Conservation (phyloP, 164 flowering plant genomes). For the Nelumbo lutea region DNA sequence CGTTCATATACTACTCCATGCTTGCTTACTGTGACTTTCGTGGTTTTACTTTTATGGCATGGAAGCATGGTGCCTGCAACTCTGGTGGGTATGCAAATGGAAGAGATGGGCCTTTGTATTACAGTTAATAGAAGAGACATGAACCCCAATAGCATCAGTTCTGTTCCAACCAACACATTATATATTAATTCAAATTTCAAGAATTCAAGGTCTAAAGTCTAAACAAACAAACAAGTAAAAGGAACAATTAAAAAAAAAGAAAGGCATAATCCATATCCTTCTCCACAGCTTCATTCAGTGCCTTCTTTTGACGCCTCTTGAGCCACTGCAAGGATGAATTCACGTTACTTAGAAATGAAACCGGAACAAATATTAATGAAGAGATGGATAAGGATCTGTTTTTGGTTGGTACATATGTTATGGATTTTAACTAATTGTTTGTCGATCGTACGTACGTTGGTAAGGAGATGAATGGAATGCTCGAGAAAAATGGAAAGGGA, state of each 20-base stretch:
- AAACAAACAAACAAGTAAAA: too few relatives aligned
- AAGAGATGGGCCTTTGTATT: slow-evolving; percentile 30
- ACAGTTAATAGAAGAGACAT: slow-evolving; percentile 43
- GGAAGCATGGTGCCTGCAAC: slow-evolving; percentile 47
- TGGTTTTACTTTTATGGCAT: slow-evolving; percentile 23
- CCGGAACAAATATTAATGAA: background rate
- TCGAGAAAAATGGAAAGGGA: background rate
- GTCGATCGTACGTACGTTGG: background rate
- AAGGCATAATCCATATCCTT: slow-evolving; percentile 1
- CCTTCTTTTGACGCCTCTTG: slow-evolving; percentile 23
- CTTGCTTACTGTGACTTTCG: slow-evolving; percentile 11
- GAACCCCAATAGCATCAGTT: slow-evolving; percentile 54
- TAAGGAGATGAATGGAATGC: background rate
- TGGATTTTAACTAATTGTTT: too few relatives aligned
- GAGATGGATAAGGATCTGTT: background rate
- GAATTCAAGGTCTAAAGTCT: too few relatives aligned
- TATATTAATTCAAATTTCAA: too few relatives aligned
- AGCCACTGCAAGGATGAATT: slow-evolving; percentile 30
- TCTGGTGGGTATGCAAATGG: slow-evolving; percentile 38
- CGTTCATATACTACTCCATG: background rate
- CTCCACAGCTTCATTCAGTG: slow-evolving; percentile 32
- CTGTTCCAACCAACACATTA: slow-evolving; percentile 21
- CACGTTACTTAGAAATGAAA: background rate
- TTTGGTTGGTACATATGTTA: too few relatives aligned
- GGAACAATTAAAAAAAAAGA: too few relatives aligned